phyloP scores from a whole-genome alignment of 2,329 filamentous ascomycete species.

The Didymella sp. region DNA sequence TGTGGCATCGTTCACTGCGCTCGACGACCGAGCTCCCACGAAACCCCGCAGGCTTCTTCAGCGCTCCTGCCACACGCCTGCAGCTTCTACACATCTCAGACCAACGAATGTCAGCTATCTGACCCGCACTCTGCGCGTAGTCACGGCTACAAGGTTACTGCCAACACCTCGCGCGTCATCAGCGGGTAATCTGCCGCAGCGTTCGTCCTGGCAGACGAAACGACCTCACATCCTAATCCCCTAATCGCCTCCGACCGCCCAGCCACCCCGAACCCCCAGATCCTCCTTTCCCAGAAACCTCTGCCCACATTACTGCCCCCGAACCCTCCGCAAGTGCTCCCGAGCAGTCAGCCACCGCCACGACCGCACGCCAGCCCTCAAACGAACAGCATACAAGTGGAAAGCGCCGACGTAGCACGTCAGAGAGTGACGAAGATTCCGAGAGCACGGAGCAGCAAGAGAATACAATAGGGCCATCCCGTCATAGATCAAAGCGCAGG shows the following conservation, averaged over 20 bases:
- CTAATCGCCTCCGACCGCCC: slow-evolving; percentile 72
- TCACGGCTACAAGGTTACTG: slow-evolving; percentile 31
- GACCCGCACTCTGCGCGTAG: slow-evolving; percentile 21
- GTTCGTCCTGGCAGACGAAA: slow-evolving; percentile 77
- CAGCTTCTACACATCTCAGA: slow-evolving; percentile 16
- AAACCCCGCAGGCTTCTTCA: slow-evolving; percentile 5
- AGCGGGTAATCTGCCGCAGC: slow-evolving; percentile 44
- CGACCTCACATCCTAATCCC: slow-evolving; percentile 61
- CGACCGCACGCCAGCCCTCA: slow-evolving; percentile 21
- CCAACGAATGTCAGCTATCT: slow-evolving; percentile 28
- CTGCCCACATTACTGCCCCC: slow-evolving; percentile 41
- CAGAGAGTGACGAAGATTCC: slow-evolving; percentile 37
- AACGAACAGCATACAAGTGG: slow-evolving; percentile 23
- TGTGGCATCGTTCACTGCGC: slow-evolving; percentile 35
- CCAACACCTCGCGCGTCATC: slow-evolving; percentile 36
- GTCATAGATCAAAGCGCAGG: slow-evolving; percentile 53
- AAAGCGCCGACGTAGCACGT: slow-evolving; percentile 47
- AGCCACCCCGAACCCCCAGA: slow-evolving; percentile 63
- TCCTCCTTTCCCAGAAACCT: slow-evolving; percentile 52
- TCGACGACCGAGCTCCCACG: slow-evolving; percentile 21
- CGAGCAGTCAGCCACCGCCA: slow-evolving; percentile 25
- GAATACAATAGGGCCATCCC: slow-evolving; percentile 42
- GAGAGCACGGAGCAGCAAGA: slow-evolving; percentile 27
- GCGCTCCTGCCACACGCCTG: slow-evolving; percentile 1
- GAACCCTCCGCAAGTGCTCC: slow-evolving; percentile 23